Evolutionary conservation across 1,284 basidiomycete genomes (phyloP), one percentile per base, ranked within the genome.

Genomic region (Microbotryomycetes sp.): DNA sequence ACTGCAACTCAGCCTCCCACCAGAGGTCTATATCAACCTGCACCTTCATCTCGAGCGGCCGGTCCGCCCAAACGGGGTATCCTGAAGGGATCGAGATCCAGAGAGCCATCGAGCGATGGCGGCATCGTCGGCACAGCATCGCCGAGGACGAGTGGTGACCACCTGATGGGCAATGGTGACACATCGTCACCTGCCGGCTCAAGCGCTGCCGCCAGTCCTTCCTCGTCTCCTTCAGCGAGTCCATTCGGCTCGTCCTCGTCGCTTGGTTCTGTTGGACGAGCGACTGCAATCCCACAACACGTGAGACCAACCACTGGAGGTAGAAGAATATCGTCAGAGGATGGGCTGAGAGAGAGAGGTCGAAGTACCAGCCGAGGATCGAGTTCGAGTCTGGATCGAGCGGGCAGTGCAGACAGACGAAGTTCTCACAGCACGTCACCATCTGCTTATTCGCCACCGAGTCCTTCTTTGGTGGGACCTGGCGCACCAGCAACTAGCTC

Each of bases 231-330:
- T 9, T 25, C 29, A 19, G 9, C 56, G 15, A 32, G 29, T 19
- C 49, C 48, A 19, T 25, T 42, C 32, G 49, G 30, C 2, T 58
- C 56, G 31, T 42, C 49, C 1, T 32, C 29, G 23, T 51, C 56
- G 12, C 32, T 51, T 32, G 60, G 22, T 23, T 56, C 51, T 25
- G 60, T 64, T 25, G 36, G 36, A 12, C 45, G 64, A 25, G 66
- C 66, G 22, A 65, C 66, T 3, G 66, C 63, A 0, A 65, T 67
- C 25, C 65, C 65, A 36, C 50, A 64, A 9, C 63, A 64, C 49
- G 65, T 64, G 9, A 60, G 60, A 2, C 63, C 63, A 6, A 45
- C 32, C 2, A 26, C 32, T 2, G 31, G 57, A 12, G 36, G 56
- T 29, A 46, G 56, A 22, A 31, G 23, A 2, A 16, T 25, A 1